Evolutionary conservation across 208 protist genomes (phyloP).

Genomic region (Crithidia acanthocephali): DNA sequence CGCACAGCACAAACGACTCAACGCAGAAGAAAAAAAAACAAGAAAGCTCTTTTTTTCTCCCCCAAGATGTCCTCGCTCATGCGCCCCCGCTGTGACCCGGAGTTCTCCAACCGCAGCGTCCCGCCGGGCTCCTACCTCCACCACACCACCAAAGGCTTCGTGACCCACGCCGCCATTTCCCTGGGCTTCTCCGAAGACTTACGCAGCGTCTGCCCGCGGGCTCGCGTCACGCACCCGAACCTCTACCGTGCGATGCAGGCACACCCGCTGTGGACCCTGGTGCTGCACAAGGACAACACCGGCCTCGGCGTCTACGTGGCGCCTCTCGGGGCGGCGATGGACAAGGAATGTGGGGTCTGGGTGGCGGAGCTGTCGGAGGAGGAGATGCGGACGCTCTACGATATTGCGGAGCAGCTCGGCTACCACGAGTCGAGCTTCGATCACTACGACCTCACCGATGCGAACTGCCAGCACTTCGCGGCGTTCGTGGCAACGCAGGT

Average conservation of each 20-base stretch:
- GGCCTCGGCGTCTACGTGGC: neutral
- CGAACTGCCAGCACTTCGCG: neutral
- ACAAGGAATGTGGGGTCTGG: neutral
- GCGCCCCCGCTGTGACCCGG: neutral
- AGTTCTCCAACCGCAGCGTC: neutral
- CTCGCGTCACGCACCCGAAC: neutral
- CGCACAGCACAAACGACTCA: too few species aligned
- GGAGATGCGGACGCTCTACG: neutral
- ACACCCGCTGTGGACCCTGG: neutral
- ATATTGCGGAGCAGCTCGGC: neutral
- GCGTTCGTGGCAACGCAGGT: neutral
- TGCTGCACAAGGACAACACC: neutral
- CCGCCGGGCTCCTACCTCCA: neutral
- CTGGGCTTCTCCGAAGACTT: neutral
- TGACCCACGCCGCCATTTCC: neutral
- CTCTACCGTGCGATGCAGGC: neutral
- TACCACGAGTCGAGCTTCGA: neutral
- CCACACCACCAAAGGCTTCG: neutral
- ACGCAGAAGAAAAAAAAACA: too few species aligned
- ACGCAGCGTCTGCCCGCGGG: neutral
- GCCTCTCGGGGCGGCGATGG: neutral
- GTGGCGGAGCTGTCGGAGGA: neutral
- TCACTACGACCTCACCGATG: neutral
- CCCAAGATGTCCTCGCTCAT: too few species aligned
- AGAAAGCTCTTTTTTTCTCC: too few species aligned